Percentiles rank a stretch among this genome's conserved stretches.
These are phyloP conservation scores for Tricholomella constricta DNA, from an alignment of 768 basidiomycete genomes.

Conservation along the genomic window DNA sequence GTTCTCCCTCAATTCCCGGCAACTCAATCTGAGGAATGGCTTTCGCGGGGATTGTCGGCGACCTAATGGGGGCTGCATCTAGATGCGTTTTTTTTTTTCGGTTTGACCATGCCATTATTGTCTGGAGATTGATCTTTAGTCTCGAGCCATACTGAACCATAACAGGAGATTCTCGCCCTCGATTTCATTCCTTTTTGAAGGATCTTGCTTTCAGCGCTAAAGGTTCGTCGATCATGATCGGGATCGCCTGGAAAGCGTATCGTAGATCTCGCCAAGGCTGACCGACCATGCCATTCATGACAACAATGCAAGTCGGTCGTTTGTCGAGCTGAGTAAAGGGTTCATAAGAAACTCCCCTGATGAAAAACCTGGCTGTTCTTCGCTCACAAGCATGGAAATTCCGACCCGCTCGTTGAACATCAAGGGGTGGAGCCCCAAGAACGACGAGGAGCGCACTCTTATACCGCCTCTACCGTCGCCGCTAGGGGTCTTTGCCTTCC, in stretches of 20 bases:
- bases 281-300: constrained; percentile 9
- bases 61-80: not conserved
- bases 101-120: constrained; percentile 18
- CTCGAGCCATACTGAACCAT: constrained; percentile 7
- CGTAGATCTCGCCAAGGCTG: constrained; percentile 11
- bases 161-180: constrained; percentile 18
- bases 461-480: constrained; percentile 16
- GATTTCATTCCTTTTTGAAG: constrained; percentile 10
- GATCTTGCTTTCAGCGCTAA: not conserved
- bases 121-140: constrained; percentile 4
- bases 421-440: constrained; percentile 35
- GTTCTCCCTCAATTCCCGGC: not conserved
- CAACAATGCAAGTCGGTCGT: constrained; percentile 18
- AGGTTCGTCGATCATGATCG: constrained; percentile 19
- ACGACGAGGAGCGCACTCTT: constrained; percentile 28
- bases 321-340: constrained; percentile 8
- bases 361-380: constrained; percentile 9
- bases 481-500: constrained; percentile 4
- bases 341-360: constrained; percentile 13
- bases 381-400: constrained; percentile 13
- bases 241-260: constrained; percentile 14
- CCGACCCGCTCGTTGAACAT: constrained; percentile 21
- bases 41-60: not conserved
- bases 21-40: not conserved
- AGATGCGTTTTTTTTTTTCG: not conserved